phyloP scores from a whole-genome alignment of 441 rosid species.

The Pelargonium cotyledonis region DNA sequence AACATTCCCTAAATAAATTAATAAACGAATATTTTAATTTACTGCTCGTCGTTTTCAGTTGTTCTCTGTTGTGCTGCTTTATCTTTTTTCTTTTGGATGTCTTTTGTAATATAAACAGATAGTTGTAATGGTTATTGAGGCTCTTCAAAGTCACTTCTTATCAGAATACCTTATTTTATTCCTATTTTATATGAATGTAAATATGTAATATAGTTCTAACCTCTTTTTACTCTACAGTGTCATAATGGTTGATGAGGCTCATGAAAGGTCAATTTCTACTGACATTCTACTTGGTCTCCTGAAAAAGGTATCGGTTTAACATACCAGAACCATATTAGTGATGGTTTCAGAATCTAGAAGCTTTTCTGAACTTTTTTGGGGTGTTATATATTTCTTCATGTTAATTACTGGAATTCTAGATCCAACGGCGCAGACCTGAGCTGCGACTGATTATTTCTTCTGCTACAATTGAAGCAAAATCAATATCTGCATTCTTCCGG shows the following conservation, averaged over 20 bases:
- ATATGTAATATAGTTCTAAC: neutral
- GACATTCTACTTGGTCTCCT: conserved; percentile 90
- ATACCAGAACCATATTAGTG: conserved; percentile 1
- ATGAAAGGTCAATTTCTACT: conserved; percentile 92
- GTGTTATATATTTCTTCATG: conserved; percentile 12
- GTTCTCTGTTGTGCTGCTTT: no score
- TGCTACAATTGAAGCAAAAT: conserved; percentile 90
- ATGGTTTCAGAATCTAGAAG: conserved; percentile 5
- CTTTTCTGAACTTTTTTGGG: conserved; percentile 6
- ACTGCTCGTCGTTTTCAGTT: no score
- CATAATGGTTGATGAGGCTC: conserved; percentile 98
- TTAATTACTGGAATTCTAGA: conserved; percentile 35
- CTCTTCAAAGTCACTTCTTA: neutral
- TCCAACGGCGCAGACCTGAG: conserved; percentile 84
- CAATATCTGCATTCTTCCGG: conserved; percentile 73
- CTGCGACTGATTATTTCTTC: conserved; percentile 84
- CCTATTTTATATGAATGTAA: neutral
- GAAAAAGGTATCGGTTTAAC: conserved; percentile 55
- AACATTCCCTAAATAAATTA: no score
- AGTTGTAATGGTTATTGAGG: no score
- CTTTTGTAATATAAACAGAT: no score
- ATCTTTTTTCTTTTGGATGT: no score
- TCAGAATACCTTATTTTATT: neutral
- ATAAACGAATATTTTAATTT: no score
- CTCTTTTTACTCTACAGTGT: conserved; percentile 40